A percentile compares a stretch with the other conserved stretches of the same genome.
These are phyloP conservation scores for Cyanidioschyzon merolae DNA, from an alignment of 23 red algal genomes.

Conservation along the genomic window DNA sequence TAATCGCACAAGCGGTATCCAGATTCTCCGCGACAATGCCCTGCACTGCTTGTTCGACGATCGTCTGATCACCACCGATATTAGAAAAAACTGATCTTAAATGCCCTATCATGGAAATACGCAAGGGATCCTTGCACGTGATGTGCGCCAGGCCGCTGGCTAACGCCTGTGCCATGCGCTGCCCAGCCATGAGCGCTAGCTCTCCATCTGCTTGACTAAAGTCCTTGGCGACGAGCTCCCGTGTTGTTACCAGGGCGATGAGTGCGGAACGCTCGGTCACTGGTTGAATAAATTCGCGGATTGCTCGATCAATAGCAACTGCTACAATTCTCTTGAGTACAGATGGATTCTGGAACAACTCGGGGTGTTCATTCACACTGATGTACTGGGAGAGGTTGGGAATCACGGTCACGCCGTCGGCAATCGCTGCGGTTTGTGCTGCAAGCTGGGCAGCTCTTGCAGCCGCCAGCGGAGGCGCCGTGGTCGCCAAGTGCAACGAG, in stretches of 20 bases:
- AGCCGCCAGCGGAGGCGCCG: slow-evolving; percentile 20
- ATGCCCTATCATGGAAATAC: slow-evolving; percentile 67
- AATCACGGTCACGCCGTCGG: slow-evolving; percentile 59
- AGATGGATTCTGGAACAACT: slow-evolving; percentile 50
- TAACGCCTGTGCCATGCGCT: slow-evolving; percentile 80
- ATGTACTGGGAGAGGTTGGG: slow-evolving; percentile 62
- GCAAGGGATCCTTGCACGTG: slow-evolving; percentile 90
- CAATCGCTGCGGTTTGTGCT: slow-evolving; percentile 19
- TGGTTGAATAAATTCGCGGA: slow-evolving; percentile 92
- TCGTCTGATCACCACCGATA: slow-evolving; percentile 35
- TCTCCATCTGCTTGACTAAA: slow-evolving; percentile 46
- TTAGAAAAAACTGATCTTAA: slow-evolving; percentile 40
- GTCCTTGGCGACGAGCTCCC: slow-evolving; percentile 85
- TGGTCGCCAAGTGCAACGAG: slow-evolving; percentile 35
- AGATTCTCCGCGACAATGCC: slow-evolving; percentile 72
- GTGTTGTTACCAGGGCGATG: slow-evolving; percentile 76
- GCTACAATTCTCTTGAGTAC: slow-evolving; percentile 65
- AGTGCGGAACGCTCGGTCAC: slow-evolving; percentile 74
- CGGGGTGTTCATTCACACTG: slow-evolving; percentile 45
- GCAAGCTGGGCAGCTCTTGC: slow-evolving; percentile 22
- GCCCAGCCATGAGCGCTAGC: slow-evolving; percentile 41
- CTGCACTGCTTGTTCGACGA: slow-evolving; percentile 83
- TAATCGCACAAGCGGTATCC: slow-evolving; percentile 78
- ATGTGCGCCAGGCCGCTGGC: slow-evolving; percentile 80
- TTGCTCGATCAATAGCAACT: slow-evolving; percentile 71